Conservation (phyloP, 176 grass and related monocot genomes). For the Bromus sterilis region DNA sequence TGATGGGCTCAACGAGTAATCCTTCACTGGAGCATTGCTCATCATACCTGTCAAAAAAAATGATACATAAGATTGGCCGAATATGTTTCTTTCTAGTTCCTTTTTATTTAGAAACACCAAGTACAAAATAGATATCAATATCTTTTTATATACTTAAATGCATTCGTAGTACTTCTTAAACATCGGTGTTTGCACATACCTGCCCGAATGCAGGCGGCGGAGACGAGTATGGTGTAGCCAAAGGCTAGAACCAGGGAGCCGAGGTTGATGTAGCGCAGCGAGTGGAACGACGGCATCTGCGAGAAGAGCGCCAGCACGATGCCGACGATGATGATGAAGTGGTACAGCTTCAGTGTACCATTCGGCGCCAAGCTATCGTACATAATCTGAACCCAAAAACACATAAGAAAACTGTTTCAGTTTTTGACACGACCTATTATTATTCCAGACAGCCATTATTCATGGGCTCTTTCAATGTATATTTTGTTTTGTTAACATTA, state of each 20-base stretch:
- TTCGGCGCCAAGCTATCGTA: constrained; percentile 53
- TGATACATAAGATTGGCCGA: background rate
- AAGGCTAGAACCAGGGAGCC: constrained; percentile 60
- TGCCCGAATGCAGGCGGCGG: constrained; percentile 54
- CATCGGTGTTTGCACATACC: constrained; percentile 18
- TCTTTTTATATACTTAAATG: no score
- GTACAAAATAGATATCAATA: background rate
- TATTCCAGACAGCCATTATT: no score
- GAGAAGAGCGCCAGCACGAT: constrained; percentile 63
- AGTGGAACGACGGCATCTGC: constrained; percentile 89
- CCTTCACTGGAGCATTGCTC: constrained; percentile 41
- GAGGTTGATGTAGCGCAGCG: constrained; percentile 83
- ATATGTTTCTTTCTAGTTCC: background rate
- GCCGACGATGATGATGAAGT: constrained; percentile 71
- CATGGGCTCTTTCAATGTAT: no score
- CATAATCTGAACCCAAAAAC: no score
- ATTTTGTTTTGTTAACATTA: no score
- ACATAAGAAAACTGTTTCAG: no score
- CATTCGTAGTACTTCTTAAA: no score
- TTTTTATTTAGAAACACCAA: background rate
- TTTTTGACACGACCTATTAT: background rate
- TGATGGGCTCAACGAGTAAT: constrained; percentile 69
- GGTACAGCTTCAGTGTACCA: constrained; percentile 66
- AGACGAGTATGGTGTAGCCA: constrained; percentile 59
- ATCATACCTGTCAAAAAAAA: constrained; percentile 18